Evolutionary conservation across 116 monocot species (phyloP).

Genomic region (Cymodocea nodosa): DNA sequence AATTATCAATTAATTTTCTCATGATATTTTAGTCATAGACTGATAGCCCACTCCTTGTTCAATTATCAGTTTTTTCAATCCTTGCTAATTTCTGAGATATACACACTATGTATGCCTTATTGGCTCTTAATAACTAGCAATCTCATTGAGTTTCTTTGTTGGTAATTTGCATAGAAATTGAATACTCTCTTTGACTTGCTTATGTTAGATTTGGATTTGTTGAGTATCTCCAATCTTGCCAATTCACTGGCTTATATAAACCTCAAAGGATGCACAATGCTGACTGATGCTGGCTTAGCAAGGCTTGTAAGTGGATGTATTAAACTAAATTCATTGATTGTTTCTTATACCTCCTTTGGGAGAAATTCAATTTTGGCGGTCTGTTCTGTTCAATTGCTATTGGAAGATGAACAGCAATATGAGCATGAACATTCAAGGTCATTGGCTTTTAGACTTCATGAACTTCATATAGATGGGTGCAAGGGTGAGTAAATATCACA

Average conservation of each 20-base stretch:
- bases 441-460: constrained; percentile 35
- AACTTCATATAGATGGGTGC: constrained; percentile 67
- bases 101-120: no score
- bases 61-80: no score
- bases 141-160: no score
- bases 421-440: constrained; percentile 15
- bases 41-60: no score
- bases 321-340: constrained; percentile 31
- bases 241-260: constrained; percentile 47
- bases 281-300: constrained; percentile 54
- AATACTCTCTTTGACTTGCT: not conserved
- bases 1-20: no score
- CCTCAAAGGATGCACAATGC: constrained; percentile 44
- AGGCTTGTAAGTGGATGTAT: constrained; percentile 36
- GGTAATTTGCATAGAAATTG: not conserved
- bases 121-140: no score
- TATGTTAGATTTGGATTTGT: constrained; percentile 38
- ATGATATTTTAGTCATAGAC: no score
- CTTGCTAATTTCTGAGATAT: no score
- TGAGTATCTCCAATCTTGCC: constrained; percentile 22
- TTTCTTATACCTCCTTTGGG: constrained; percentile 61
- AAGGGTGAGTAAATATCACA: constrained; percentile 29
- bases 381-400: constrained; percentile 18
- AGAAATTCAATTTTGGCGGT: constrained; percentile 29
- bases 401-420: constrained; percentile 1